These are phyloP conservation scores for Yamadazyma endophytica DNA, from an alignment of 805 yeast species.

Conservation along the genomic window DNA sequence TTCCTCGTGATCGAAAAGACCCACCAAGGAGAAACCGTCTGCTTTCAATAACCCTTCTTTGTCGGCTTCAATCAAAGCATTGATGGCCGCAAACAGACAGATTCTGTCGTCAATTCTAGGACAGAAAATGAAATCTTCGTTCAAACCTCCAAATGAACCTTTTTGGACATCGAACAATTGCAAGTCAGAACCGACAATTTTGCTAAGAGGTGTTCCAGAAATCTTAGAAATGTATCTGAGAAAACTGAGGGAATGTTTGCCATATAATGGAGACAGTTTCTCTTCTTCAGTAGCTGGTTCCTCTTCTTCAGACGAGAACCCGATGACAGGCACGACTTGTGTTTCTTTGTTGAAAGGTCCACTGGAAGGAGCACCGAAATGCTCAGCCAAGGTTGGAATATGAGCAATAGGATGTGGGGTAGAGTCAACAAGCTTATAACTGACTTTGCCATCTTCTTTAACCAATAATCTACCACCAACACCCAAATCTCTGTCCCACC, in stretches of 20 bases:
- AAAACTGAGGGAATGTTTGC: constrained; percentile 63
- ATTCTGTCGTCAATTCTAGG: constrained; percentile 86
- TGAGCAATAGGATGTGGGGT: constrained; percentile 33
- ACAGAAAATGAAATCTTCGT: constrained; percentile 62
- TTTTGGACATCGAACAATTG: constrained; percentile 80
- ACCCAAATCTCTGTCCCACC: constrained; percentile 43
- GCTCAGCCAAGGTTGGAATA: constrained; percentile 39
- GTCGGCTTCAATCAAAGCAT: constrained; percentile 47
- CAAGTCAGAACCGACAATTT: constrained; percentile 67
- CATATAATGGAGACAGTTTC: constrained; percentile 58
- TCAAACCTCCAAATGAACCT: constrained; percentile 74
- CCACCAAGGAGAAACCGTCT: constrained; percentile 52
- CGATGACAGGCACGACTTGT: constrained; percentile 36
- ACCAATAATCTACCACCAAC: constrained; percentile 35
- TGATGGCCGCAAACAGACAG: constrained; percentile 70
- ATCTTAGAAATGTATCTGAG: constrained; percentile 65
- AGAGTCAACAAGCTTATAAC: constrained; percentile 25
- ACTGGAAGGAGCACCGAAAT: constrained; percentile 25
- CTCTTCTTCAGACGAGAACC: constrained; percentile 26
- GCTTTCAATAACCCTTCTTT: constrained; percentile 16
- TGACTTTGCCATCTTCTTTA: constrained; percentile 19
- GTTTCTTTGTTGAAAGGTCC: constrained; percentile 32
- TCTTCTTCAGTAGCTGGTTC: constrained; percentile 57
- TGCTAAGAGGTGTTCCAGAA: constrained; percentile 55
- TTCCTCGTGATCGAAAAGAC: constrained; percentile 77